Conservation (phyloP, 2,329 filamentous ascomycete genomes). For the Penicillium sp. region DNA sequence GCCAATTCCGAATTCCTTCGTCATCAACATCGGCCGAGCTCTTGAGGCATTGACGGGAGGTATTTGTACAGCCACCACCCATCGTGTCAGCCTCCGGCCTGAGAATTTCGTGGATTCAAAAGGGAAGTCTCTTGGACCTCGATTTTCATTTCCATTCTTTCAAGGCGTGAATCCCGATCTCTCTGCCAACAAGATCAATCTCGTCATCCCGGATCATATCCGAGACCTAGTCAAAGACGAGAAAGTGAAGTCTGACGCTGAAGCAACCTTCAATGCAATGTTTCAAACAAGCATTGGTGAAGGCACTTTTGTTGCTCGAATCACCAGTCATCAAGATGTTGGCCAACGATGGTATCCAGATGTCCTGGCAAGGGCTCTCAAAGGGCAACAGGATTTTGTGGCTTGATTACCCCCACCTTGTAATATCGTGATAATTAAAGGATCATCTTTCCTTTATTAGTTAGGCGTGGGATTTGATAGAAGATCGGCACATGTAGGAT, state of each 20-base stretch:
- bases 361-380: conserved; percentile 30
- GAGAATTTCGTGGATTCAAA: conserved; percentile 29
- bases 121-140: conserved; percentile 28
- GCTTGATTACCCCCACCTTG: not conserved
- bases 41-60: conserved; percentile 38
- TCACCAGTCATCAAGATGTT: conserved; percentile 41
- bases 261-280: conserved; percentile 37
- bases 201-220: conserved; percentile 33
- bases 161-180: conserved; percentile 38
- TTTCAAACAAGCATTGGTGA: conserved; percentile 33
- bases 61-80: conserved; percentile 38
- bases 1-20: conserved; percentile 47
- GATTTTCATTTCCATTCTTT: conserved; percentile 39
- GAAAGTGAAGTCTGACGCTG: conserved; percentile 37
- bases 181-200: conserved; percentile 27
- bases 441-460: not conserved
- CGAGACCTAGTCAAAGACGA: conserved; percentile 31
- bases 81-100: conserved; percentile 32
- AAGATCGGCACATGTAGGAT: conserved; percentile 14
- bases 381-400: conserved; percentile 25
- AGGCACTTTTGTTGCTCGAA: conserved; percentile 36
- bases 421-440: not conserved
- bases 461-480: not conserved
- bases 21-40: conserved; percentile 50
- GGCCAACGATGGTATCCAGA: conserved; percentile 39